A percentile compares a stretch with the other conserved stretches of the same genome.
phyloP scores from a whole-genome alignment of 2,329 filamentous ascomycete genomes.

The Phialophora macrospora region DNA sequence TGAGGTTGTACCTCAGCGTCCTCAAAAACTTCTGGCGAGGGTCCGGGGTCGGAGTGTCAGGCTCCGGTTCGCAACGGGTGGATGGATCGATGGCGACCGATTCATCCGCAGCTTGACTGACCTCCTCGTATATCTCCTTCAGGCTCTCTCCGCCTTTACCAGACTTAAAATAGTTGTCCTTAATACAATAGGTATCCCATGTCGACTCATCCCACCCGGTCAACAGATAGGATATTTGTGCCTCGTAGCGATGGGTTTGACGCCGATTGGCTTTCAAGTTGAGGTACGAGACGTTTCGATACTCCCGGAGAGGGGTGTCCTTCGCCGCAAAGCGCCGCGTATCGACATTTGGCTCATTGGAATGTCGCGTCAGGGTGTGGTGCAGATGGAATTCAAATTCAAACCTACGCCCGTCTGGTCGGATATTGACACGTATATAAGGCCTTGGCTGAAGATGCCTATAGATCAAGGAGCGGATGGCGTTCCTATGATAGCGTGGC shows the following conservation, averaged over 20 bases:
- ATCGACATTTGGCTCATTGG: neutral
- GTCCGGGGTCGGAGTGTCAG: neutral
- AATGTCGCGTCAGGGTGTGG: neutral
- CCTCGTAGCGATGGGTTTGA: constrained; percentile 5
- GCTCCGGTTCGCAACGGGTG: neutral
- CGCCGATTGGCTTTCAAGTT: neutral
- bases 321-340: neutral
- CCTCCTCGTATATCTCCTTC: neutral
- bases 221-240: constrained; percentile 9
- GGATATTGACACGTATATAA: neutral
- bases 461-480: constrained; percentile 2
- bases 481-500: constrained; percentile 7
- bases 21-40: neutral
- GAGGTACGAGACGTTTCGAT: constrained; percentile 8
- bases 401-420: neutral
- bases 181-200: neutral
- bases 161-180: constrained; percentile 6
- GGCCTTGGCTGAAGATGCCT: constrained; percentile 10
- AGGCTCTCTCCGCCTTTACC: neutral
- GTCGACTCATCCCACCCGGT: neutral
- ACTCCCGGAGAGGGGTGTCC: neutral
- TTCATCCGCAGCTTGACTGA: neutral
- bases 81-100: neutral
- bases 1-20: neutral
- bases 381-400: constrained; percentile 10